Base-by-base conservation (phyloP, 169 alveolate genomes). In the Plasmodium sp. region DNA sequence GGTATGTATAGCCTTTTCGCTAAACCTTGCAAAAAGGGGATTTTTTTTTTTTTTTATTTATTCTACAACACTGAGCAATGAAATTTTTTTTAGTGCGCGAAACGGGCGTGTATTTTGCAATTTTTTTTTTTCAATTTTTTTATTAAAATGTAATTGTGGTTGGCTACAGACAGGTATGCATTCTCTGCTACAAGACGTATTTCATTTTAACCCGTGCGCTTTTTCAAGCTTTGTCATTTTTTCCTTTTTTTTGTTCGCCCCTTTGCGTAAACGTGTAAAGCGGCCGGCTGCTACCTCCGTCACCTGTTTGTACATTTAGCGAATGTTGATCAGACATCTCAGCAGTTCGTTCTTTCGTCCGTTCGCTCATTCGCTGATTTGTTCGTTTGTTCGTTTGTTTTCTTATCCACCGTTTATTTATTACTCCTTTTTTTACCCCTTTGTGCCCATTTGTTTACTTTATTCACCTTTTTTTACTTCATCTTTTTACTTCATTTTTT, bases 191-290 rank as follows among this genome's bases (percentile, higher is more conserved):
- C 6, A 31, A 22, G 3, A 67, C 39, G 62, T 51, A 51, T 51
- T 14, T 14, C 62, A 67, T 82, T 41, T 82, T 82, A 82, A 36
- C 51, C 41, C 36, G 22, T 27, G 45, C 31, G 22, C 48, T 51
- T 43, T n/a, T 75, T 75, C 51, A 45, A n/a, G 67, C 34, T 39
- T 82, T 82, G 34, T 82, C 33, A 79, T 79, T 27, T 48, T 79
- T 79, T 27, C n/a, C 16, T 48, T 75, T 73, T 10, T 10, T 82
- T 33, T 48, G 39, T 67, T 18, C 39, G n/a, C 77, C 39, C 12
- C 36, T n/a, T 67, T 67, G 34, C 39, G 77, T 67, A 67, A 22
- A 67, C n/a, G 27, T 67, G n/a, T 67, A n/a, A 14, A 22, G 3
- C 10, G 33, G 39, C 77, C 18, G 77, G 18, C 18, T 18, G 33